These are phyloP conservation scores for Rozella allomycis DNA, from an alignment of 371 early-diverging fungal species.

Conservation along the genomic window DNA sequence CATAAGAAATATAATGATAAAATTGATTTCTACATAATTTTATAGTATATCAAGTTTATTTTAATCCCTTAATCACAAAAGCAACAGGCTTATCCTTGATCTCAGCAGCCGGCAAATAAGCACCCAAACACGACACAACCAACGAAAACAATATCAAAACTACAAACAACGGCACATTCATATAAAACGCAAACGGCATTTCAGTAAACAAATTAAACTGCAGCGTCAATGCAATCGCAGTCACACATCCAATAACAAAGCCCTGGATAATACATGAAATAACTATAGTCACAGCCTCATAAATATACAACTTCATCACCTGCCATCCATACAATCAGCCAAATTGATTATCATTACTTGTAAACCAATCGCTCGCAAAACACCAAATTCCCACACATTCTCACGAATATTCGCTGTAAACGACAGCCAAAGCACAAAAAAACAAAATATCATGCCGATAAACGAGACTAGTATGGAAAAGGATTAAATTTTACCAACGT, in stretches of 20 bases:
- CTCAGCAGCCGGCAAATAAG: slow-evolving; percentile 1
- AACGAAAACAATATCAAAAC: slow-evolving; percentile 3
- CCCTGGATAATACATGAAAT: slow-evolving; percentile 4
- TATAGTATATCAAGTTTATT: neutral
- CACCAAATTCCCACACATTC: slow-evolving; percentile 12
- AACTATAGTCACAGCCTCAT: slow-evolving; percentile 8
- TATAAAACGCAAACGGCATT: slow-evolving; percentile 6
- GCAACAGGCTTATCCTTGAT: slow-evolving; percentile 1
- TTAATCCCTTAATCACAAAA: slow-evolving; percentile 1
- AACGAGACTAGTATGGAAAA: slow-evolving; percentile 6
- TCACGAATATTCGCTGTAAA: slow-evolving; percentile 11
- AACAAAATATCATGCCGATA: slow-evolving; percentile 9
- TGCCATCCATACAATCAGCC: neutral
- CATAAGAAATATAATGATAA: no score
- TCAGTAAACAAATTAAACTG: slow-evolving; percentile 7
- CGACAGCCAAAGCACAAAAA: slow-evolving; percentile 9
- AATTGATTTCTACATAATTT: no score
- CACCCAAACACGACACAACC: slow-evolving; percentile 1
- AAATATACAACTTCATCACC: slow-evolving; percentile 6
- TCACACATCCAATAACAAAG: slow-evolving; percentile 3
- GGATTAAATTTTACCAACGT: no score
- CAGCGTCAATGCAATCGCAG: slow-evolving; percentile 5
- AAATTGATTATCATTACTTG: neutral
- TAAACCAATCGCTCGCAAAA: slow-evolving; percentile 9
- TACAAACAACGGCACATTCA: slow-evolving; percentile 5